Evolutionary conservation across 2,329 filamentous ascomycete genomes (phyloP), one percentile per base, ranked within the genome.

Genomic region (Scedosporium aurantiacum): DNA sequence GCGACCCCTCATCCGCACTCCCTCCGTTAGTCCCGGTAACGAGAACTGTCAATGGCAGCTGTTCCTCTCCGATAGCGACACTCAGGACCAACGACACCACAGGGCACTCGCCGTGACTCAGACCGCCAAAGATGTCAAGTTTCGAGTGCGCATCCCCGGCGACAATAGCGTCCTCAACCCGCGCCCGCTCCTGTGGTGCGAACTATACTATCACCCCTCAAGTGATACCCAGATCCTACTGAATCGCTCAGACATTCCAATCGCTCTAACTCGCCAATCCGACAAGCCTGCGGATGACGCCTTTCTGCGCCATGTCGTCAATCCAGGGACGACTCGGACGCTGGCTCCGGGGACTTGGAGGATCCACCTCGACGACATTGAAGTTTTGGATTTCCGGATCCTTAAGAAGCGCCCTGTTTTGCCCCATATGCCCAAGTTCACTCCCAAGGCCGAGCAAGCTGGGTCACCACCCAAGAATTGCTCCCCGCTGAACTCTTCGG

Each of bases 101-200:
- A 81, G 78, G 67, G 82, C 84, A 57, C 71, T 85, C 27, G 82
- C 82, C 41, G 82, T 85, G 67, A 83, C 81, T 65, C 82, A 85
- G 73, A 84, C 82, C 4, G 75, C 78, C 63, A 78, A 78, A 67
- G 81, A 84, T 69, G 82, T 83, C 75, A 84, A 82, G 64, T 84
- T 84, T 67, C 80, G 79, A 45, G 80, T 84, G 63, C 75, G 78
- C 58, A 81, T 84, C 62, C 82, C 81, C 4, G 75, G 76, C 16
- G 77, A 79, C 61, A 41, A 60, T 16, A 37, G 45, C 18, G 58
- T 6, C 28, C 45, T 10, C 25, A 32, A 21, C 27, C 47, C 58
- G 14, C 69, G 73, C 6, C 72, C 78, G 16, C 79, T 80, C 4
- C 66, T 84, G n/a, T 83, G 79, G 79, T 84, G 80, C 68, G 81